These are phyloP conservation scores for Rauvolfia tetraphylla DNA, from an alignment of 257 asterid species.

Conservation along the genomic window DNA sequence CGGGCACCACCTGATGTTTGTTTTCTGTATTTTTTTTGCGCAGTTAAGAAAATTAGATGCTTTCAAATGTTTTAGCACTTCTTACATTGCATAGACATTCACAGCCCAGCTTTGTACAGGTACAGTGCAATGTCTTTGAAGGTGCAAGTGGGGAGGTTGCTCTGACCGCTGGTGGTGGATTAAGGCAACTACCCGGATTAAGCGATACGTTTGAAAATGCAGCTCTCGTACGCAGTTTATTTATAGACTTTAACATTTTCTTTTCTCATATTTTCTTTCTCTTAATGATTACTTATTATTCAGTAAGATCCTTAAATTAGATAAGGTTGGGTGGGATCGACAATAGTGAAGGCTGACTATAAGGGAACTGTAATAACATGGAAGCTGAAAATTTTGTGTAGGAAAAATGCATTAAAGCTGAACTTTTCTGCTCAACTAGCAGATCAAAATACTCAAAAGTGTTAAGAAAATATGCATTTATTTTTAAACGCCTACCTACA, in stretches of 20 bases:
- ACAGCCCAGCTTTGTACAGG: constrained; percentile 39
- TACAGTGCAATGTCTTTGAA: constrained; percentile 87
- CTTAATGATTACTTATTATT: background rate
- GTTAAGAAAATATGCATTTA: background rate
- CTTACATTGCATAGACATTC: constrained; percentile 13
- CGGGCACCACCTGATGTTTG: background rate
- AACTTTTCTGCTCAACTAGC: background rate
- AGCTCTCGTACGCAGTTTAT: constrained; percentile 62
- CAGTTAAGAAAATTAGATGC: background rate
- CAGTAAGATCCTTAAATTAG: background rate
- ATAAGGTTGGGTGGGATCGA: background rate
- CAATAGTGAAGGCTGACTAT: background rate
- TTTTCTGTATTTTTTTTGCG: too few species aligned
- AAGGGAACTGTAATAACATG: background rate
- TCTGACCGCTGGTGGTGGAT: constrained; percentile 88
- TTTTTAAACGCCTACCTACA: background rate
- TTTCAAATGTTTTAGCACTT: background rate
- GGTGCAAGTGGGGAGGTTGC: constrained; percentile 88
- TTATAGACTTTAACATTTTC: constrained; percentile 9
- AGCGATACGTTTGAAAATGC: constrained; percentile 70
- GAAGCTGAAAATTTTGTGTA: background rate
- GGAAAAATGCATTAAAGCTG: background rate
- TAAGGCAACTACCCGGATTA: constrained; percentile 85
- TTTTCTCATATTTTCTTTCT: background rate
- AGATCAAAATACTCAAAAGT: background rate